Evolutionary conservation across 2,329 filamentous ascomycete genomes (phyloP), one percentile per base, ranked within the genome.

Genomic region (Tolypocladium album): DNA sequence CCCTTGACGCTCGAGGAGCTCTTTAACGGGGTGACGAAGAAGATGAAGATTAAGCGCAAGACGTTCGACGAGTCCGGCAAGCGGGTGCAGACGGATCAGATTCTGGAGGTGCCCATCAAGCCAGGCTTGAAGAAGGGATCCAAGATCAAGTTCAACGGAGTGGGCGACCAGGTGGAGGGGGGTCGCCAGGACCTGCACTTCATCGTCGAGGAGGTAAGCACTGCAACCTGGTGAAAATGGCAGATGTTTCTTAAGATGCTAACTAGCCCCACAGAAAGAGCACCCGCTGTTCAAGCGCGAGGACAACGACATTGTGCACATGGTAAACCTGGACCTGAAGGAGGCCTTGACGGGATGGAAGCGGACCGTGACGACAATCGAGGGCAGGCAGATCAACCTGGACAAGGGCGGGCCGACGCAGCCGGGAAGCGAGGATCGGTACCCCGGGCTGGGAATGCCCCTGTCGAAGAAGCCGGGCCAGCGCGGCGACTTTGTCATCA

Each of bases 31-130:
- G 85, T 86, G 42, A 91, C 88, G 56, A 99, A 99, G 84, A 97
- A 96, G 82, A 91, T 99, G 82, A 96, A 94, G 78, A 96, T 97
- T 65, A 97, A 96, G 80, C 85, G 93, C 69, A 97, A 97, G 84
- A 92, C 88, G 22, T 97, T 90, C 72, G 94, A 99, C 73, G 80
- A 87, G 24, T 87, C 82, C 0, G 91, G 91, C 61, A 96, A 96
- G 79, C 86, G 92, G 67, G 90, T 85, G 52, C 88, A 88, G 3
- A 89, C 92, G 62, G 94, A 99, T 68, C 89, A 92, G 69, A 90
- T 97, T 22, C 78, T 99, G 38, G 92, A 96, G 70, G 93, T 97
- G 58, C 91, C 92, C 55, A 96, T 99, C 77, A 97, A 97, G 78
- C 87, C 91, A 7, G 94, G 94, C 61, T 78, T 97, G 75, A 97